Percentiles rank a stretch among this genome's conserved stretches.
phyloP scores from a whole-genome alignment of 192 early-diverging fungal species.

The Fimicolochytrium jonesii region DNA sequence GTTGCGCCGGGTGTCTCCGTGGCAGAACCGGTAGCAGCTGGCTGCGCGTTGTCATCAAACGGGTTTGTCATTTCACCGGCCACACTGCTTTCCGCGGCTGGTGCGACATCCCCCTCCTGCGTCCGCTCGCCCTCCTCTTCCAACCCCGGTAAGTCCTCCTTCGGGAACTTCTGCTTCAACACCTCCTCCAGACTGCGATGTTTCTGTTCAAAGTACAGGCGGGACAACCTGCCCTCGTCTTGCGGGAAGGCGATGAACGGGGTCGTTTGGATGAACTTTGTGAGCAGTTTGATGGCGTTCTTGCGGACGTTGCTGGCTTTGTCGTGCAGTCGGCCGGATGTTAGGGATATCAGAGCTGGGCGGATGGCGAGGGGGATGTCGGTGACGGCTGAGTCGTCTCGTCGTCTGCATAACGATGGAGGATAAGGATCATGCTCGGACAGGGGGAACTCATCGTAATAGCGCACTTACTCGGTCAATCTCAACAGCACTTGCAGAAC shows the following conservation, averaged over 20 bases:
- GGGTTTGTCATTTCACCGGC: neutral
- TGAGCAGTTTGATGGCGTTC: constrained; percentile 82
- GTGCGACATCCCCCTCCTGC: too few relatives aligned
- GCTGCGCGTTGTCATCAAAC: neutral
- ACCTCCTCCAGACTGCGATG: constrained; percentile 63
- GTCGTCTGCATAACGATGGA: neutral
- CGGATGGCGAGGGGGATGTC: constrained; percentile 53
- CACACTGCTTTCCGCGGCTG: neutral
- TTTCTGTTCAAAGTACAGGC: constrained; percentile 65
- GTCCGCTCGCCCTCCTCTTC: constrained; percentile 4
- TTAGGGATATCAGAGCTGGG: constrained; percentile 61
- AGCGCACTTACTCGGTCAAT: constrained; percentile 64
- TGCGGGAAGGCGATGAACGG: constrained; percentile 69
- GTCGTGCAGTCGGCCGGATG: constrained; percentile 80
- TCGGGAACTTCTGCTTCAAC: constrained; percentile 48
- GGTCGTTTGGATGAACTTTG: constrained; percentile 76
- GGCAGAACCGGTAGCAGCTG: neutral
- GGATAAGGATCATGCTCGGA: too few relatives aligned
- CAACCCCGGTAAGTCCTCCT: constrained; percentile 22
- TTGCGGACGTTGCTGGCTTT: constrained; percentile 87
- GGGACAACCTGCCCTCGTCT: constrained; percentile 76
- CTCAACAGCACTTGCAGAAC: constrained; percentile 79
- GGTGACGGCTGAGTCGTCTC: constrained; percentile 36
- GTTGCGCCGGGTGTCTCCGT: neutral
- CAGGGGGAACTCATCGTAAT: neutral